A percentile compares a stretch with the other conserved stretches of the same genome.
Evolutionary conservation across 2,329 filamentous ascomycete species (phyloP).

Genomic region (Fusarium decemcellulare): DNA sequence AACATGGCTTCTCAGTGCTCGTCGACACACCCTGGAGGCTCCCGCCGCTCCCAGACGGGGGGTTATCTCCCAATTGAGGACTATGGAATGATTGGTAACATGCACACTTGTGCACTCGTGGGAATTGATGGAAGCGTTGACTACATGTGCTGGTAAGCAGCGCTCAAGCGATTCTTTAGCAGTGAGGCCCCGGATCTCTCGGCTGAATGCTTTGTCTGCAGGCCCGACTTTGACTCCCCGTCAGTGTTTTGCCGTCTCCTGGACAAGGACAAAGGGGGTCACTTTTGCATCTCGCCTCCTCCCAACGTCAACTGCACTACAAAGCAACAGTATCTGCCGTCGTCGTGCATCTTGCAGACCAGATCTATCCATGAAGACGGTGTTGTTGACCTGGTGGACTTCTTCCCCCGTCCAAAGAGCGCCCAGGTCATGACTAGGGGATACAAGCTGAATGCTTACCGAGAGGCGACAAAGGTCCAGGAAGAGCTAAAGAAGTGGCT

Average conservation of each 20-base stretch:
- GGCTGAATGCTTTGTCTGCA: slow-evolving; percentile 47
- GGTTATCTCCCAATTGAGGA: slow-evolving; percentile 78
- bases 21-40: slow-evolving; percentile 50
- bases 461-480: slow-evolving; percentile 67
- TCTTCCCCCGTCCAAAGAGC: slow-evolving; percentile 79
- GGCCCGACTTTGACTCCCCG: slow-evolving; percentile 85
- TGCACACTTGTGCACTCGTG: slow-evolving; percentile 83
- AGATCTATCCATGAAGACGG: slow-evolving; percentile 84
- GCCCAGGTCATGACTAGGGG: slow-evolving; percentile 65
- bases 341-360: slow-evolving; percentile 82
- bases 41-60: slow-evolving; percentile 53
- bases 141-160: slow-evolving; percentile 80
- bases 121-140: slow-evolving; percentile 82
- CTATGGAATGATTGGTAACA: slow-evolving; percentile 86
- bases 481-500: slow-evolving; percentile 80
- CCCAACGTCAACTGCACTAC: slow-evolving; percentile 70
- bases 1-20: slow-evolving; percentile 53
- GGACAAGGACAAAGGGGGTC: slow-evolving; percentile 81
- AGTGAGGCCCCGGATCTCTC: neutral
- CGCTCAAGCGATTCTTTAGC: neutral
- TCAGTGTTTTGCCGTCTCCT: slow-evolving; percentile 81
- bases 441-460: slow-evolving; percentile 65
- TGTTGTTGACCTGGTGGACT: slow-evolving; percentile 80
- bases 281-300: slow-evolving; percentile 77
- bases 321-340: slow-evolving; percentile 84